Conservation (phyloP, 306 rosid genomes). For the Psophocarpus tetragonolobus region DNA sequence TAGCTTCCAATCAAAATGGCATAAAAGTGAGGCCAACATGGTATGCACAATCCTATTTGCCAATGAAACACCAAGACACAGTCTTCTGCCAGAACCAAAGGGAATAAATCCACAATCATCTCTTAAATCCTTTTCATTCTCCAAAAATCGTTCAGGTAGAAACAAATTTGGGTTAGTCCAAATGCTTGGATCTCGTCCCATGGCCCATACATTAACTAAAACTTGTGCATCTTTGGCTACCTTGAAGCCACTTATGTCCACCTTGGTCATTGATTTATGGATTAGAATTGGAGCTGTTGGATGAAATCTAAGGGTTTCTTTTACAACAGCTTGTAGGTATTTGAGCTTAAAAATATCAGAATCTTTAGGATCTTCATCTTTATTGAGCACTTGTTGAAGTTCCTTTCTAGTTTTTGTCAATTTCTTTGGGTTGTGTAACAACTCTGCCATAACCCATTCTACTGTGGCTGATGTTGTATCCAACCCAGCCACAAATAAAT, state of each 20-base stretch:
- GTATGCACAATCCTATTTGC: constrained; percentile 8
- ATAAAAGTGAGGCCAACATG: constrained; percentile 5
- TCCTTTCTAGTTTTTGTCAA: neutral
- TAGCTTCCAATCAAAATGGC: constrained; percentile 30
- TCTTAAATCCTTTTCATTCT: neutral
- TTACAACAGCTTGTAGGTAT: constrained; percentile 32
- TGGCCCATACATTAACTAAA: constrained; percentile 31
- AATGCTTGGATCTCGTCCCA: constrained; percentile 29
- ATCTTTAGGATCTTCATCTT: neutral
- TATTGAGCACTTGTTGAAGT: neutral
- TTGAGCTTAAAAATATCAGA: constrained; percentile 27
- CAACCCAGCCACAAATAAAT: constrained; percentile 28
- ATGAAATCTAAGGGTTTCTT: constrained; percentile 40
- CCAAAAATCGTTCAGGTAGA: constrained; percentile 38
- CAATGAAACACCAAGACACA: constrained; percentile 31
- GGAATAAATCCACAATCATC: constrained; percentile 33
- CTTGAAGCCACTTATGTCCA: constrained; percentile 10
- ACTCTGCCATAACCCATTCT: constrained; percentile 37
- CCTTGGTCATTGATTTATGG: constrained; percentile 14
- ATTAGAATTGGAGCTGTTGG: constrained; percentile 38
- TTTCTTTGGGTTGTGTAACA: constrained; percentile 26
- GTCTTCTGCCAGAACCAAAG: constrained; percentile 46
- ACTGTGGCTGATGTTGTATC: constrained; percentile 30
- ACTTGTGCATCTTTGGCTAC: constrained; percentile 28
- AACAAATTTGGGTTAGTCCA: constrained; percentile 32